Evolutionary conservation across 192 early-diverging fungal species (phyloP).

Genomic region (Coemansia sp.): DNA sequence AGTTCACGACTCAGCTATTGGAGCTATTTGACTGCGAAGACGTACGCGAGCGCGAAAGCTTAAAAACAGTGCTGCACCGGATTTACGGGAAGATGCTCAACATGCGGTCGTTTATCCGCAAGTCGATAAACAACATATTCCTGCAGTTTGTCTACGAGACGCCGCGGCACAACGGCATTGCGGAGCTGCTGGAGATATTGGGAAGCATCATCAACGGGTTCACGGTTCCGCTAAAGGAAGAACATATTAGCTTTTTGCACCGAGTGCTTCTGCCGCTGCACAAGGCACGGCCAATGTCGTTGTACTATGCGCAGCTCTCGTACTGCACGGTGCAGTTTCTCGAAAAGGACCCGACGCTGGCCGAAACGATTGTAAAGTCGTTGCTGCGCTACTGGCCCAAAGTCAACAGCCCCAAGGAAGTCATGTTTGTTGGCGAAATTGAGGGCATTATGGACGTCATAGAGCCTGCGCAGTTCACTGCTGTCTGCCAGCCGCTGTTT

Average conservation of each 20-base stretch:
- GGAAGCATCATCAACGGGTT: constrained; percentile 99
- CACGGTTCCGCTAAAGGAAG: constrained; percentile 96
- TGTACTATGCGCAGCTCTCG: constrained; percentile 96
- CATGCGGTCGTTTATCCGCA: constrained; percentile 92
- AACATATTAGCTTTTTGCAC: constrained; percentile 95
- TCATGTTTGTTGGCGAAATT: constrained; percentile 98
- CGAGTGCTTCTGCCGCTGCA: constrained; percentile 94
- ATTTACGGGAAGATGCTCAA: constrained; percentile 99
- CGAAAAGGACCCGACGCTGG: constrained; percentile 94
- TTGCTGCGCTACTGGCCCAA: constrained; percentile 97
- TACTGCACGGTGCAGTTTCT: constrained; percentile 99
- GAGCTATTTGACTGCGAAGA: constrained; percentile 99
- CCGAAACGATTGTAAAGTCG: constrained; percentile 84
- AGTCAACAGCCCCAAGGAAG: constrained; percentile 98
- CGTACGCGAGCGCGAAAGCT: constrained; percentile 95
- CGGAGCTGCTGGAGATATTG: constrained; percentile 96
- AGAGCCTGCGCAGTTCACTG: constrained; percentile 88
- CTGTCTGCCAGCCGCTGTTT: constrained; percentile 88
- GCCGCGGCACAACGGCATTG: constrained; percentile 96
- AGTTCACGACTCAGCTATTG: constrained; percentile 82
- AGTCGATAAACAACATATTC: constrained; percentile 98
- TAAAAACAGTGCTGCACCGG: constrained; percentile 96
- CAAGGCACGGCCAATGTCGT: constrained; percentile 88
- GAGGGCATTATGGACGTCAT: constrained; percentile 97
- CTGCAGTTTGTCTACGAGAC: constrained; percentile 98